Base-by-base conservation (phyloP, 257 asterid species). In the Penstemon barbatus region DNA sequence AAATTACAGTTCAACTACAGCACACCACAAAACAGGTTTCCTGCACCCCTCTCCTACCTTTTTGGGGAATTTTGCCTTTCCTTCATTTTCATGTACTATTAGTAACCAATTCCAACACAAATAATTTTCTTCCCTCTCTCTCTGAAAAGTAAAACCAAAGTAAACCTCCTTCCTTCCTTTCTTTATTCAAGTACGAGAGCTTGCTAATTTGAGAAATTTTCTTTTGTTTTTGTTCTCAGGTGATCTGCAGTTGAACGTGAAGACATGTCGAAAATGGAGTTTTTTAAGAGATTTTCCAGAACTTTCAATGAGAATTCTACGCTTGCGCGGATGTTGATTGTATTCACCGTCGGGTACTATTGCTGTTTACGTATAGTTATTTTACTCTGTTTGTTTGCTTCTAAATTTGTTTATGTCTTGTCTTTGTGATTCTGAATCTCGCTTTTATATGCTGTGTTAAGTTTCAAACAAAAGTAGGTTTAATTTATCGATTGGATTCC, bases 281-380 rank as follows among this genome's bases (percentile, higher is more conserved):
- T 75, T 77, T 68, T 87, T 63, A 83, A 77, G 79, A 77, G 87
- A 67, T 79, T 86, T 69, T 82, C 90, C 5, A 76, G 84, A 44
- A 84, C 70, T 43, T 85, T 82, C 65, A 82, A 89, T 12, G 89
- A 83, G 4, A 81, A 82, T 86, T 73, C 89, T 57, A 66, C 94
- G 60, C 65, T 86, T 37, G 80, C 88, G 56, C 86, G 79, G 83
- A 71, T 79, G 71, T 74, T 88, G 70, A 59, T 87, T 52, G 87
- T 87, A 61, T 79, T 86, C 80, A 78, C 91, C 44, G 83, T 86
- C 72, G 79, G 96, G 96, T 89, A 79, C 41, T 10, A 6, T 71
- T 55, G 40, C 41, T 65, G 57, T 57, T 37, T 52, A 12, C 8
- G 5, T 63, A 12, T 41, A 5, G 9, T 33, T 13, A 54, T 57